Conservation (phyloP, 805 yeast species). For the Cyberlindnera maclurae region DNA sequence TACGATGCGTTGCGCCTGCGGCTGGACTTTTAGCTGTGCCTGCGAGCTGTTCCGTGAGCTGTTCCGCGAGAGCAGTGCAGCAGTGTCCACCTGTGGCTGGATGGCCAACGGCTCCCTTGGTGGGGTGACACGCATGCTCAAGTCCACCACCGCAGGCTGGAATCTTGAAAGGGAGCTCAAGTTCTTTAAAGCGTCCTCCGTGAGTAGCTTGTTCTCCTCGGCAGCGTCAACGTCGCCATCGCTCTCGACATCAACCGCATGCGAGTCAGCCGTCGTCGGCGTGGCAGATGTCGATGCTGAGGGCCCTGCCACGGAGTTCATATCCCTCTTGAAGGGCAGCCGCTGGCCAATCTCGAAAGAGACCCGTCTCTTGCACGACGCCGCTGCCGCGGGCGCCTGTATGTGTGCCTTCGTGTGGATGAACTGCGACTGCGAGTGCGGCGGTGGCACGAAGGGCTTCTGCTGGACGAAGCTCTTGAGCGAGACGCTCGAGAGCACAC, state of each 20-base stretch:
- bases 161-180: conserved; percentile 25
- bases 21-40: neutral
- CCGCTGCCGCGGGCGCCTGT: conserved; percentile 35
- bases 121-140: conserved; percentile 8
- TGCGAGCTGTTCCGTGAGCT: conserved; percentile 1
- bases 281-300: neutral
- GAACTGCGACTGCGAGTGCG: conserved; percentile 17
- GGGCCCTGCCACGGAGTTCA: neutral
- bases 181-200: conserved; percentile 33
- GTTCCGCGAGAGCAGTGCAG: neutral
- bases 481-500: conserved; percentile 51
- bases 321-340: conserved; percentile 28
- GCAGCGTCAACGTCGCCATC: conserved; percentile 24
- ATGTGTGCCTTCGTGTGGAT: conserved; percentile 29
- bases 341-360: conserved; percentile 26
- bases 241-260: conserved; percentile 8
- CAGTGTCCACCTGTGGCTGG: neutral
- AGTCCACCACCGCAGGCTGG: conserved; percentile 23
- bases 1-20: conserved; percentile 1
- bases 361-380: conserved; percentile 26
- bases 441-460: conserved; percentile 10
- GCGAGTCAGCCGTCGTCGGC: neutral
- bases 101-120: conserved; percentile 3
- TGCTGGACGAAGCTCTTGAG: conserved; percentile 43
- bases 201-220: conserved; percentile 28